Evolutionary conservation across 306 rosid genomes (phyloP), one percentile per base, ranked within the genome.

Genomic region (Psophocarpus tetragonolobus): DNA sequence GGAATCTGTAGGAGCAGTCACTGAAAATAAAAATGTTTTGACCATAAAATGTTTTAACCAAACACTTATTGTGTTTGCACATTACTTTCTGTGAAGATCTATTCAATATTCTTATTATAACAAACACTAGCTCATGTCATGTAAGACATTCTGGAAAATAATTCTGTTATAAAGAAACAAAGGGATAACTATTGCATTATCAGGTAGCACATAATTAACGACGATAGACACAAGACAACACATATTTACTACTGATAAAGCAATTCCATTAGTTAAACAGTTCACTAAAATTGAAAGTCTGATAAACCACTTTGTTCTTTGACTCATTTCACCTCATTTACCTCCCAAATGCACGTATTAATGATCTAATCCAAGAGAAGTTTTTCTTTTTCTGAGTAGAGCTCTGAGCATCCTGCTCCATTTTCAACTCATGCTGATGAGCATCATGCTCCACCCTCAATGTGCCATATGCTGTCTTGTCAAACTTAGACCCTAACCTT

Each of bases 1-100:
- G 54, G 87, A 77, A 84, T 92, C 96, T 6, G 85, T 68, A 18
- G 93, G 93, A 62, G 95, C 80, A 71, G 92, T 87, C 87, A 90
- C 97, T 8, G 44, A 38, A 12, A 38, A 38, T 38, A 64, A 13
- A 0, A 72, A 51, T 15, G 73, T 1, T 17, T 35, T 1, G 74
- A 27, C 24, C 77, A 30, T 47, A 45, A 70, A 41, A 39, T 36
- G 50, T 23, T 18, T 41, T 41, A 12, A 58, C 35, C 26, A 24
- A 51, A 56, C 35, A 4, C 58, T 79, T 41, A 41, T 41, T 41
- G 47, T 4, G 15, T 41, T 3, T 9, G 47, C 47, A 41, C 47
- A 9, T 10, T 41, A 41, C n/a, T 41, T 4, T 41, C 47, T 41
- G 47, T 12, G 47, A 41, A 41, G 15, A 41, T 41, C n/a, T 2